Conservation (phyloP, 2,329 filamentous ascomycete genomes). For the Stemphylium lycopersici region DNA sequence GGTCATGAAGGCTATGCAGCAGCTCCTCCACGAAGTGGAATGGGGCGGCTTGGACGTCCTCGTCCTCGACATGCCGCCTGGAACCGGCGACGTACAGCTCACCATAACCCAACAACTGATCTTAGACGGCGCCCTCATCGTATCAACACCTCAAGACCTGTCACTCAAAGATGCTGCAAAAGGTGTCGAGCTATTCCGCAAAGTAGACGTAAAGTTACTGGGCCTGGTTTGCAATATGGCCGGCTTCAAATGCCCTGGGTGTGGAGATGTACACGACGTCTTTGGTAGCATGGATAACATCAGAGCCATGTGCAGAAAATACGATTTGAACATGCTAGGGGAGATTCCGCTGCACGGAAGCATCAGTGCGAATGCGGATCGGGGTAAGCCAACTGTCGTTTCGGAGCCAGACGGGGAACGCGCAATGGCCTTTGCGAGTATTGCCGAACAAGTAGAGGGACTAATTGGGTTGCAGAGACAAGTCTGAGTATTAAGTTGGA, state of each 20-base stretch:
- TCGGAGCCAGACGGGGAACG: constrained; percentile 78
- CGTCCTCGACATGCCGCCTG: constrained; percentile 88
- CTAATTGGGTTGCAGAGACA: constrained; percentile 23
- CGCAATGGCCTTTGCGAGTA: constrained; percentile 72
- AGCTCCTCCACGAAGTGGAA: constrained; percentile 91
- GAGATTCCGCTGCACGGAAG: constrained; percentile 86
- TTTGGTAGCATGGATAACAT: constrained; percentile 71
- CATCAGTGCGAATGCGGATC: constrained; percentile 87
- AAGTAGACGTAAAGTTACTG: constrained; percentile 77
- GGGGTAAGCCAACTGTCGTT: constrained; percentile 87
- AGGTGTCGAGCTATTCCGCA: constrained; percentile 91
- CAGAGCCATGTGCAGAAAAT: constrained; percentile 75
- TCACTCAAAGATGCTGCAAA: constrained; percentile 90
- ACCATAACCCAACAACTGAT: constrained; percentile 95
- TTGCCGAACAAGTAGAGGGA: constrained; percentile 63
- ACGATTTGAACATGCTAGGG: constrained; percentile 80
- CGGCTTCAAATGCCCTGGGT: constrained; percentile 54
- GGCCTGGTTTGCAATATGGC: constrained; percentile 71
- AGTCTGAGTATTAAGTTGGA: not conserved
- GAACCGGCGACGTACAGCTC: constrained; percentile 93
- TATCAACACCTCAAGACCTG: constrained; percentile 92
- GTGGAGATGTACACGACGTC: constrained; percentile 50
- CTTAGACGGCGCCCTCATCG: constrained; percentile 84
- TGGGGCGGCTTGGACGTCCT: constrained; percentile 90
- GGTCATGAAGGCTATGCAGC: constrained; percentile 96